These are phyloP conservation scores for Lycium ferocissimum DNA, from an alignment of 257 asterid species.

Conservation along the genomic window DNA sequence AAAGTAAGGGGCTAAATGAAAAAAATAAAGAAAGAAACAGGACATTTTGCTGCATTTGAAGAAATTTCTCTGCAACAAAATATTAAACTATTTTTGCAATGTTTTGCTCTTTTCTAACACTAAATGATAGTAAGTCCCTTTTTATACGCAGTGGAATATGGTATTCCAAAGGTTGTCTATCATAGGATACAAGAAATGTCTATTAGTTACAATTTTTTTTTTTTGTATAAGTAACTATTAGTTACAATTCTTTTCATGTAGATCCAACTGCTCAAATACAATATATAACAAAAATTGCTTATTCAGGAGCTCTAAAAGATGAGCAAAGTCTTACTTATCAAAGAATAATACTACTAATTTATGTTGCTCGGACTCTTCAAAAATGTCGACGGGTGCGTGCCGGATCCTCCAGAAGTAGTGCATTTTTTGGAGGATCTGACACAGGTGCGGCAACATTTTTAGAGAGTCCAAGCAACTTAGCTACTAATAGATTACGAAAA, in stretches of 20 bases:
- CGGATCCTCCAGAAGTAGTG: no score
- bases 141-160: not conserved
- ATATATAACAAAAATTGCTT: not conserved
- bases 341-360: not conserved
- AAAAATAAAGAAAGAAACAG: not conserved
- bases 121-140: not conserved
- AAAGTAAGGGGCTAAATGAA: not conserved
- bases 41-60: not conserved
- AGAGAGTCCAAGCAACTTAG: no score
- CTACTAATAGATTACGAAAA: not conserved
- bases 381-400: no score
- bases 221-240: no score
- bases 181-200: slow-evolving; percentile 1
- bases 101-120: slow-evolving; percentile 9
- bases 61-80: not conserved
- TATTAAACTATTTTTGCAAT: not conserved
- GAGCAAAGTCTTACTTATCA: not conserved
- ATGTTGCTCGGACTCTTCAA: no score
- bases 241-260: not conserved
- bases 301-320: not conserved
- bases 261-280: slow-evolving; percentile 3
- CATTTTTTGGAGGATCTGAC: no score
- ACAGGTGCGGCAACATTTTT: no score
- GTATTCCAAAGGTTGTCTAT: not conserved
- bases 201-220: not conserved